These are phyloP conservation scores for Tephrocybe sp. DNA, from an alignment of 768 basidiomycete genomes.

Conservation along the genomic window DNA sequence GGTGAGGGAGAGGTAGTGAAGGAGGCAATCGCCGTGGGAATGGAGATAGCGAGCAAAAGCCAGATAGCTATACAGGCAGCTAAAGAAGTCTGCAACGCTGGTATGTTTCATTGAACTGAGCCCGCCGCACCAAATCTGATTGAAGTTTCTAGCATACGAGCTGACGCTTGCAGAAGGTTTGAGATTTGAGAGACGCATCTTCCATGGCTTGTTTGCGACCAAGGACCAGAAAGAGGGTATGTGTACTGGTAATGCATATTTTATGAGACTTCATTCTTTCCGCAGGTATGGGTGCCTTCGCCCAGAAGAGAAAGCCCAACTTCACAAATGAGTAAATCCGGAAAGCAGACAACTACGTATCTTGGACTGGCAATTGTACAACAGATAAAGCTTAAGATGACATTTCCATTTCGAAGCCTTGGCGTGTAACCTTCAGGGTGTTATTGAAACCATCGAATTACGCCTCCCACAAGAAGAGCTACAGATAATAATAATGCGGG, in stretches of 20 bases:
- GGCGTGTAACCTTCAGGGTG: not conserved
- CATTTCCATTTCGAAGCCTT: too few relatives aligned
- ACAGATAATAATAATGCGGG: not conserved
- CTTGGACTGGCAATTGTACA: too few relatives aligned
- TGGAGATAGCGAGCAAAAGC: slow-evolving; percentile 79
- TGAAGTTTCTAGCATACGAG: slow-evolving; percentile 64
- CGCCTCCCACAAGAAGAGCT: slow-evolving; percentile 38
- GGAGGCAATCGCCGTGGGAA: slow-evolving; percentile 82
- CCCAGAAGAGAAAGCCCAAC: slow-evolving; percentile 86
- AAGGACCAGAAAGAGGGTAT: slow-evolving; percentile 93
- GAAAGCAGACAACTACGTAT: not conserved
- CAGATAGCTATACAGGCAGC: slow-evolving; percentile 80
- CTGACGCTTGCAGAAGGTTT: slow-evolving; percentile 80
- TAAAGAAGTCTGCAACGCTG: slow-evolving; percentile 93
- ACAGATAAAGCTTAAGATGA: too few relatives aligned
- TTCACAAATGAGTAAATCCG: slow-evolving; percentile 56
- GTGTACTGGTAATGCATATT: slow-evolving; percentile 23
- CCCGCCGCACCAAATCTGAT: not conserved
- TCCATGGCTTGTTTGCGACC: slow-evolving; percentile 92
- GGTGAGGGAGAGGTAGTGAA: slow-evolving; percentile 80
- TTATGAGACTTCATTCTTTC: not conserved
- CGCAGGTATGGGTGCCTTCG: slow-evolving; percentile 91
- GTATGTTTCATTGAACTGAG: slow-evolving; percentile 34
- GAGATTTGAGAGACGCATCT: slow-evolving; percentile 83
- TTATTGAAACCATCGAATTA: slow-evolving; percentile 39